Evolutionary conservation across 2,329 filamentous ascomycete species (phyloP), one percentile per base, ranked within the genome.

Genomic region (Sclerotinia minor): DNA sequence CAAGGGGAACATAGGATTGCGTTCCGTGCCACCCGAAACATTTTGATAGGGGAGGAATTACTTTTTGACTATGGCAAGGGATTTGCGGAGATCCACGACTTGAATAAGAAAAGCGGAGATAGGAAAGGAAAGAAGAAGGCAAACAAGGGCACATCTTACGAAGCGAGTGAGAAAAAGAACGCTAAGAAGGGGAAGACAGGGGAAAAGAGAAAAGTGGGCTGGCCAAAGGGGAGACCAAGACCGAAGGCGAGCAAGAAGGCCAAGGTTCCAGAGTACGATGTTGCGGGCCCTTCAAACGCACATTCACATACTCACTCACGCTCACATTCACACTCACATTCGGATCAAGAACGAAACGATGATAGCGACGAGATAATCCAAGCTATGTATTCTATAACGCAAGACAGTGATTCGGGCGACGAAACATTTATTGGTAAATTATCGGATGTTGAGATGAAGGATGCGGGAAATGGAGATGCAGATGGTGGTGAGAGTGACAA

Each of bases 61-160:
- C 90, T 92, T 75, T 96, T 94, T 78, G 86, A 94, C 75, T 95
- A 96, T 73, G 90, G 90, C 53, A 84, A 88, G 74, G 85, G 88
- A 70, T 89, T 89, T 73, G 85, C 86, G 17, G 87, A 88, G 19
- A 72, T 73, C 44, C 73, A 76, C 38, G 73, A 72, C 68, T 76
- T 89, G 68, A 87, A 81, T 45, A 83, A 84, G 76, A 84, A 83
- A 69, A 47, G 73, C 5, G 53, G 15, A 5, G 44, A 65, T 29
- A 8, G n/a, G 2, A 49, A 66, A 41, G 32, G 24, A 5, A 60
- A 59, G 9, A 41, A 44, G 68, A 73, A 53, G 53, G 67, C 2
- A 68, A 71, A 44, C 47, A 70, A 72, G 38, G 72, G 71, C 59
- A 71, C 68, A 7, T 57, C 75, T 6, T 71, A 76, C 57, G 71